Conservation (phyloP, 352 stramenopile species). For the Globisporangium heterothallicum region DNA sequence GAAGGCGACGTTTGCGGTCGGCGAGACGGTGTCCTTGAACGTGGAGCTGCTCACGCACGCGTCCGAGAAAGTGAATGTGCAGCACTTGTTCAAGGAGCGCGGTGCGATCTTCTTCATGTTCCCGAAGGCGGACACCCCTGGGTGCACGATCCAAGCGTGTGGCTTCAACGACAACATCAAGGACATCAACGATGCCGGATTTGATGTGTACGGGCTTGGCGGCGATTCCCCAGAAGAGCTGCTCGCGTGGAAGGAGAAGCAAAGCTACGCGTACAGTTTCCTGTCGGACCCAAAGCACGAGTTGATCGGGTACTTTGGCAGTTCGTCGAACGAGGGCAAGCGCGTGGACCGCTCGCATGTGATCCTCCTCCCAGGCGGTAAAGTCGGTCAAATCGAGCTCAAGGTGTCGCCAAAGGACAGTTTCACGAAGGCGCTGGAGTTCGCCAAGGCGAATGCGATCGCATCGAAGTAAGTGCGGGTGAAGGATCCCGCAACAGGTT, state of each 20-base stretch:
- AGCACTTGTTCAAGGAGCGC: slow-evolving; percentile 66
- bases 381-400: slow-evolving; percentile 63
- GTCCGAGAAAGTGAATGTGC: slow-evolving; percentile 48
- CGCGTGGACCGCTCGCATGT: slow-evolving; percentile 80
- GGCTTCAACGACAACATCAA: slow-evolving; percentile 83
- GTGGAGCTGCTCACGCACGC: slow-evolving; percentile 67
- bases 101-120: slow-evolving; percentile 88
- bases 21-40: slow-evolving; percentile 46
- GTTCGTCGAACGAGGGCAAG: slow-evolving; percentile 51
- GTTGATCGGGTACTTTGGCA: slow-evolving; percentile 78
- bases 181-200: slow-evolving; percentile 66
- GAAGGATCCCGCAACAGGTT: no score
- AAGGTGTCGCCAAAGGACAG: slow-evolving; percentile 78
- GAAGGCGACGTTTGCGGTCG: slow-evolving; percentile 32
- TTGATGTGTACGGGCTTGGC: slow-evolving; percentile 79
- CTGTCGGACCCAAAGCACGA: slow-evolving; percentile 76
- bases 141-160: slow-evolving; percentile 79
- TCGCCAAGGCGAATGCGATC: slow-evolving; percentile 24
- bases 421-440: slow-evolving; percentile 71
- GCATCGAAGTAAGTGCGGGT: slow-evolving; percentile 7
- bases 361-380: slow-evolving; percentile 72
- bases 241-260: slow-evolving; percentile 71
- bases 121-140: slow-evolving; percentile 79
- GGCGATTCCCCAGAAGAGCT: slow-evolving; percentile 63
- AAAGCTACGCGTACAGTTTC: slow-evolving; percentile 76